phyloP scores from a whole-genome alignment of 2,329 filamentous ascomycete species.

The Lojkania enalia region DNA sequence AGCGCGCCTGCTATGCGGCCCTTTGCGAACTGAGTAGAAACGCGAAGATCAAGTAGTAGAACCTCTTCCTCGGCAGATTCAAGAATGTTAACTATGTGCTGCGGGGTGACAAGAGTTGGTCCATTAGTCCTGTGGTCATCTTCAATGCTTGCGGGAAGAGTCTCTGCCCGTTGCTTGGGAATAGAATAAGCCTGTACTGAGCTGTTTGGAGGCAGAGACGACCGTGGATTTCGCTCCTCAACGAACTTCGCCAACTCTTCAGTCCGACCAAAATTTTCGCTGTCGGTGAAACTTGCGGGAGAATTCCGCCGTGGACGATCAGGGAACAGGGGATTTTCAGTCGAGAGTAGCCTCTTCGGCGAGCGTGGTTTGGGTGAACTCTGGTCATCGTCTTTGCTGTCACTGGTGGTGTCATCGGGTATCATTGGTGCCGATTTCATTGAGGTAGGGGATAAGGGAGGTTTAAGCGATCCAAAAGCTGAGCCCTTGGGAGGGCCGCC shows the following conservation, averaged over 20 bases:
- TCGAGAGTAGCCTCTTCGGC: constrained; percentile 54
- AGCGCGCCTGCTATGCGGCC: constrained; percentile 79
- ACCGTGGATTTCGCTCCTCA: constrained; percentile 34
- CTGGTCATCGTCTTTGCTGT: constrained; percentile 25
- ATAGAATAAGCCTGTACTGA: constrained; percentile 19
- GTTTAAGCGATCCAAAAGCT: constrained; percentile 27
- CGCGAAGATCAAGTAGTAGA: constrained; percentile 81
- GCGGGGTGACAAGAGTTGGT: constrained; percentile 50
- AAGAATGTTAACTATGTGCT: constrained; percentile 54
- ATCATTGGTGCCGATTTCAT: constrained; percentile 24
- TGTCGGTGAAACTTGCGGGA: constrained; percentile 48
- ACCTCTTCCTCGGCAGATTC: constrained; percentile 55
- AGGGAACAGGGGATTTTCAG: constrained; percentile 46
- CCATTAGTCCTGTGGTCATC: constrained; percentile 32
- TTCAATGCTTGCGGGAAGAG: constrained; percentile 44
- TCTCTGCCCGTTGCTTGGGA: constrained; percentile 48
- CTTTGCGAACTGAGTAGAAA: constrained; percentile 77
- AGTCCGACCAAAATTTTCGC: constrained; percentile 39
- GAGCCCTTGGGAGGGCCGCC: constrained; percentile 28
- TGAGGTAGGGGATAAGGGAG: constrained; percentile 43
- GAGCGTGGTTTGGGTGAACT: constrained; percentile 45
- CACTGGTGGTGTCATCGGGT: constrained; percentile 19
- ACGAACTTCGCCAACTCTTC: constrained; percentile 40
- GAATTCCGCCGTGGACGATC: constrained; percentile 52
- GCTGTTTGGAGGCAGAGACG: constrained; percentile 35